phyloP scores from a whole-genome alignment of 2,329 filamentous ascomycete species.

The Ceratocystis cacaofunesta region DNA sequence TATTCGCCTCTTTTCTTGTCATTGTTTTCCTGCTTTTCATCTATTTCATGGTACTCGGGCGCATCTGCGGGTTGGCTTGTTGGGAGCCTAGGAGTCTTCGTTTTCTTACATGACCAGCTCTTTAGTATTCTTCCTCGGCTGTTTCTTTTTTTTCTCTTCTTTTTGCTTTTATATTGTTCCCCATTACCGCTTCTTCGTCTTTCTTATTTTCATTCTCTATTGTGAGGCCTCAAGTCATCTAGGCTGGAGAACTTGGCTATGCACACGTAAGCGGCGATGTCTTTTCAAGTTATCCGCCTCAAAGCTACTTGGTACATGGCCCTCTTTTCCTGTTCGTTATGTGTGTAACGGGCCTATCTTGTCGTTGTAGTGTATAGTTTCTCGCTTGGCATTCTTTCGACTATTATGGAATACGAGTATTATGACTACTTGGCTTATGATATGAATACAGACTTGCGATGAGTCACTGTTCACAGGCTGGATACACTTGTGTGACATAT shows the following conservation, averaged over 20 bases:
- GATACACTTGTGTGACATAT: too few relatives aligned
- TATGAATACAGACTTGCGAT: too few relatives aligned
- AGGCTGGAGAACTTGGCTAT: not conserved
- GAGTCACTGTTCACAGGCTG: too few relatives aligned
- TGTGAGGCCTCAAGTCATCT: not conserved
- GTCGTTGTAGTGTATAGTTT: not conserved
- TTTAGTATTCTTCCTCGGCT: conserved; percentile 4
- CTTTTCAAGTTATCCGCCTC: not conserved
- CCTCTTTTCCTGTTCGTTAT: too few relatives aligned
- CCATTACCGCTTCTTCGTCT: not conserved
- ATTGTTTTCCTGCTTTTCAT: not conserved
- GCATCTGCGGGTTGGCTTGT: conserved; percentile 3
- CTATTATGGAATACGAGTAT: conserved; percentile 5
- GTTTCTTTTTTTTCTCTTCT: not conserved
- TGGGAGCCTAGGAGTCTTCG: conserved; percentile 3
- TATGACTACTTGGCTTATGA: not conserved
- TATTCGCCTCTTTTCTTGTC: not conserved
- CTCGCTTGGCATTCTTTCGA: not conserved
- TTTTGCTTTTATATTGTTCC: not conserved
- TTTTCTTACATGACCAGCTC: conserved; percentile 4
- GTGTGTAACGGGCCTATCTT: too few relatives aligned
- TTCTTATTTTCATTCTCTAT: not conserved
- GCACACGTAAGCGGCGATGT: not conserved
- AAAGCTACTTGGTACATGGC: not conserved
- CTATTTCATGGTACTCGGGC: not conserved